phyloP scores from a whole-genome alignment of 805 yeast genomes.

The Starmerella sp. region DNA sequence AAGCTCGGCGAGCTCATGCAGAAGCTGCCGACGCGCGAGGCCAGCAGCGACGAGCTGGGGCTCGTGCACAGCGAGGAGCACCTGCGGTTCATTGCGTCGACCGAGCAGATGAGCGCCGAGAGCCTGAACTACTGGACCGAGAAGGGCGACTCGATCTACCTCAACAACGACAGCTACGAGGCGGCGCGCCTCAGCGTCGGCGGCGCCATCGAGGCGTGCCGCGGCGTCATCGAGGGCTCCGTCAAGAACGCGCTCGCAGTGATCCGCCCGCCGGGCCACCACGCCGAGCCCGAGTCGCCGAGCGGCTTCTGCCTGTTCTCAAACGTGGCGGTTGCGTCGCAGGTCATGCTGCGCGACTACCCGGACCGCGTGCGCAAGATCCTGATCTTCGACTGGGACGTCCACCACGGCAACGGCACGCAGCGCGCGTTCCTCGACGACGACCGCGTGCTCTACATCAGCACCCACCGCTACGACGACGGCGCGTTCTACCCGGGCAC shows the following conservation, averaged over 20 bases:
- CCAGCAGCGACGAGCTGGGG: conserved; percentile 71
- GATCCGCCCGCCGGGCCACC: conserved; percentile 98
- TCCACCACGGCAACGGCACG: conserved; percentile 98
- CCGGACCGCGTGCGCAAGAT: conserved; percentile 82
- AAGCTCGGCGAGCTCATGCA: conserved; percentile 78
- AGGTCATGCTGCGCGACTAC: conserved; percentile 63
- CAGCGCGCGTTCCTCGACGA: conserved; percentile 84
- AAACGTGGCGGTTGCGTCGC: conserved; percentile 95
- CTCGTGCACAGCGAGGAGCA: conserved; percentile 79
- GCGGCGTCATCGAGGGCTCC: conserved; percentile 83
- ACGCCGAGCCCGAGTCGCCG: conserved; percentile 94
- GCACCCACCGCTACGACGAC: conserved; percentile 83
- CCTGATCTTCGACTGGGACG: conserved; percentile 91
- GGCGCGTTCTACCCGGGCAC: conserved; percentile 87
- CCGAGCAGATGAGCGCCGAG: conserved; percentile 67
- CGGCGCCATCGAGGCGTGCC: conserved; percentile 92
- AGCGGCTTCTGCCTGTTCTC: conserved; percentile 96
- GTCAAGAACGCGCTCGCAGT: conserved; percentile 90
- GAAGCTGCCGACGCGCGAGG: conserved; percentile 84
- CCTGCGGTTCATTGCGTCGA: conserved; percentile 59
- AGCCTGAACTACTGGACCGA: conserved; percentile 73
- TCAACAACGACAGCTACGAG: conserved; percentile 76
- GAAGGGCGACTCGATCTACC: conserved; percentile 86
- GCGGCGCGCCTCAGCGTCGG: conserved; percentile 93
- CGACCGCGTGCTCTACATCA: conserved; percentile 80